A percentile compares a stretch with the other conserved stretches of the same genome.
Conservation (phyloP, 768 basidiomycete species). For the Leucocoprinus leucothites region DNA sequence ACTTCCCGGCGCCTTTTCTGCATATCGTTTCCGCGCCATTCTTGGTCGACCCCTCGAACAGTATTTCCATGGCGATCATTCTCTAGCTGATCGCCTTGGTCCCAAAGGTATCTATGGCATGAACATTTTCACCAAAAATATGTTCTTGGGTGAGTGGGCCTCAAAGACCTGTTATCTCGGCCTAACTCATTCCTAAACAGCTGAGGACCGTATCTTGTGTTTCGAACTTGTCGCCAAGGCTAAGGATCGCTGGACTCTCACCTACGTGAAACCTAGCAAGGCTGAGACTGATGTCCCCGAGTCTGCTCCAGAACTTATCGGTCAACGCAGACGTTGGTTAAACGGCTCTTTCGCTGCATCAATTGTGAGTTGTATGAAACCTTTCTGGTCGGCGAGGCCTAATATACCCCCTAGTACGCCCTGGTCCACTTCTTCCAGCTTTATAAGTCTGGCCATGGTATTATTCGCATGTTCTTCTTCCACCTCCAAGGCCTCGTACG, state of each 20-base stretch:
- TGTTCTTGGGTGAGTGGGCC: conserved; percentile 41
- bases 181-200: conserved; percentile 26
- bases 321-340: conserved; percentile 94
- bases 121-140: conserved; percentile 96
- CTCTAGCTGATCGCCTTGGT: conserved; percentile 87
- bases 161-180: not conserved
- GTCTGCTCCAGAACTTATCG: conserved; percentile 86
- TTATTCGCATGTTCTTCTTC: conserved; percentile 95
- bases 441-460: conserved; percentile 83
- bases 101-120: conserved; percentile 94
- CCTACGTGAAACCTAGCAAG: conserved; percentile 90
- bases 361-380: conserved; percentile 49
- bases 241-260: conserved; percentile 83
- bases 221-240: conserved; percentile 96
- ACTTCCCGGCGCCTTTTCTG: conserved; percentile 94
- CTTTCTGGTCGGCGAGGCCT: too few relatives aligned
- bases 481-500: conserved; percentile 88
- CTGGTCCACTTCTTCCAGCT: conserved; percentile 91
- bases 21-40: conserved; percentile 92
- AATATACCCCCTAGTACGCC: conserved; percentile 57
- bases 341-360: conserved; percentile 96
- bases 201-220: conserved; percentile 95
- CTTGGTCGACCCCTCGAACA: conserved; percentile 84
- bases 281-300: conserved; percentile 98
- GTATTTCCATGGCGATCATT: conserved; percentile 87